A percentile compares a stretch with the other conserved stretches of the same genome.
Evolutionary conservation across 2,329 filamentous ascomycete species (phyloP).

Genomic region (Fusarium irregulare): DNA sequence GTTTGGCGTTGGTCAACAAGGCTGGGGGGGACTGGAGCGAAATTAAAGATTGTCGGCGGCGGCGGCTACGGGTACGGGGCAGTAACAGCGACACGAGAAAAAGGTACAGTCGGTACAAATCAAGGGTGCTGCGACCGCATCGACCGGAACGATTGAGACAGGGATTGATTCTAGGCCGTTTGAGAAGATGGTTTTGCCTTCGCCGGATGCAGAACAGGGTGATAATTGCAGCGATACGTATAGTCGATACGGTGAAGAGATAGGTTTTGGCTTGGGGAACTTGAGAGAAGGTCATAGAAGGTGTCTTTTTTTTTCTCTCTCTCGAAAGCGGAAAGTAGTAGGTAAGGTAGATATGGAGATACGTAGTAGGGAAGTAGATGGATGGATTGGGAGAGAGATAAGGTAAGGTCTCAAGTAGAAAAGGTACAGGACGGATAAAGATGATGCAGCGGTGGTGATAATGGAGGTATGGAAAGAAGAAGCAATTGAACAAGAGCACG

Average conservation of each 20-base stretch:
- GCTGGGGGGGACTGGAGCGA: slow-evolving; percentile 43
- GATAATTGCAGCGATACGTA: slow-evolving; percentile 26
- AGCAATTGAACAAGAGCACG: slow-evolving; percentile 23
- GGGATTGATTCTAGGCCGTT: slow-evolving; percentile 36
- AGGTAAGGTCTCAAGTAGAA: neutral
- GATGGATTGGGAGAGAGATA: neutral
- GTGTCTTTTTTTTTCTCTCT: neutral
- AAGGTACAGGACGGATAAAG: neutral
- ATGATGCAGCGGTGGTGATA: slow-evolving; percentile 1
- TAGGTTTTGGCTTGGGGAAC: slow-evolving; percentile 24
- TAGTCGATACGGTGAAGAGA: slow-evolving; percentile 31
- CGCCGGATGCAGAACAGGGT: slow-evolving; percentile 35
- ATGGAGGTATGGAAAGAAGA: slow-evolving; percentile 19
- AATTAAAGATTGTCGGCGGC: slow-evolving; percentile 45
- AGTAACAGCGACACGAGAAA: slow-evolving; percentile 30
- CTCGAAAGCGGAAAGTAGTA: slow-evolving; percentile 30
- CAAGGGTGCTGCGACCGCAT: slow-evolving; percentile 29
- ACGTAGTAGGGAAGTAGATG: neutral
- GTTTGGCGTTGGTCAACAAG: slow-evolving; percentile 41
- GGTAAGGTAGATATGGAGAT: neutral
- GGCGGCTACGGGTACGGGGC: slow-evolving; percentile 22
- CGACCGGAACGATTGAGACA: slow-evolving; percentile 34
- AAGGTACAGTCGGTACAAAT: slow-evolving; percentile 33
- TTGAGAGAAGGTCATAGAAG: slow-evolving; percentile 36
- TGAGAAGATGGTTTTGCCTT: slow-evolving; percentile 33